Evolutionary conservation across 1,139 yeast species (phyloP).

Genomic region (Kurtzmaniella quercitrusa): DNA sequence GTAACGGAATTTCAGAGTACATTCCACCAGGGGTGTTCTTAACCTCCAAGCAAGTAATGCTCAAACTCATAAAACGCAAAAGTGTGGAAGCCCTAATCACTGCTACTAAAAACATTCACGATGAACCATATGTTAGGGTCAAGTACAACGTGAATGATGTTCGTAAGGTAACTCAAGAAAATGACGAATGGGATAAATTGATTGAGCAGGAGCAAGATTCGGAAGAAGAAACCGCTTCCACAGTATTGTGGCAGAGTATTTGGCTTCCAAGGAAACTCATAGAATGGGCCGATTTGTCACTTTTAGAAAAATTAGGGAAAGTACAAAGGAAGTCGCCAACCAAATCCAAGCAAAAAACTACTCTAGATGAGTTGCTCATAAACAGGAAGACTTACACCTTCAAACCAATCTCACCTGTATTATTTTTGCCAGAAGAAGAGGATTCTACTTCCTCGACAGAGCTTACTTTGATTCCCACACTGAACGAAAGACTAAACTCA

Average conservation of each 20-base stretch:
- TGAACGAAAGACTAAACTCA: not conserved
- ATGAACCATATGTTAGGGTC: slow-evolving; percentile 8
- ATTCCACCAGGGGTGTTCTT: not conserved
- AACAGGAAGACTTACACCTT: not conserved
- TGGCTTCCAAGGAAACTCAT: slow-evolving; percentile 16
- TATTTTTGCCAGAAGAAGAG: not conserved
- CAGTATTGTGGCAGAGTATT: slow-evolving; percentile 5
- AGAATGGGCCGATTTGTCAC: slow-evolving; percentile 8
- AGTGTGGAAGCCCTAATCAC: not conserved
- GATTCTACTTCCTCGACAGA: not conserved
- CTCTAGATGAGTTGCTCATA: slow-evolving; percentile 9
- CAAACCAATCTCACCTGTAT: not conserved
- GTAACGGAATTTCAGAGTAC: slow-evolving; percentile 17
- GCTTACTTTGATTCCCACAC: too few relatives aligned
- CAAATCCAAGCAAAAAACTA: slow-evolving; percentile 8
- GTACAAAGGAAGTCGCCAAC: slow-evolving; percentile 1
- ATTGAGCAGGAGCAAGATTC: not conserved
- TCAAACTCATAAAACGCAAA: not conserved
- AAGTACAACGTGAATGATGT: slow-evolving; percentile 8
- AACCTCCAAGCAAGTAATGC: not conserved
- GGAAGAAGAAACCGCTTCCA: not conserved
- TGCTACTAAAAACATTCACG: slow-evolving; percentile 5
- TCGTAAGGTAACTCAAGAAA: slow-evolving; percentile 1
- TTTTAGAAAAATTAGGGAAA: not conserved
- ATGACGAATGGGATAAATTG: not conserved